Base-by-base conservation (phyloP, 2,329 filamentous ascomycete genomes). In the Venturia pyrina region DNA sequence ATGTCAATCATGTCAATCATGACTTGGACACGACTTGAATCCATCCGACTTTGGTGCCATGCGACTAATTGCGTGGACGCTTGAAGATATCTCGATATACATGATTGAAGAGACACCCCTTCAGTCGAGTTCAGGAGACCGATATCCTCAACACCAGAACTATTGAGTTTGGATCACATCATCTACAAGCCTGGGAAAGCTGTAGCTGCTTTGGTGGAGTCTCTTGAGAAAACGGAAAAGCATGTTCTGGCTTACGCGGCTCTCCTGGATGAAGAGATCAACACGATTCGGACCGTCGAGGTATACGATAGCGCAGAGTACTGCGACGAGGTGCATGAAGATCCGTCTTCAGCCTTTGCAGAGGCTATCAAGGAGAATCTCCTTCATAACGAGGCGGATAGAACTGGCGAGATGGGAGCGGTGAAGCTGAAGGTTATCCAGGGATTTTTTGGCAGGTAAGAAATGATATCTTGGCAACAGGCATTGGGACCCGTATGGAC, bases 381-480 rank as follows among this genome's bases (percentile, higher is more conserved):
- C 17, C 24, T 2, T 11, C 28, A 34, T n/a, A 62, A 8, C 19
- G 28, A 13, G 21, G 37, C 50, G 8, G 21, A 44, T n/a, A 46
- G 43, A 34, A 65, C 19, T 62, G 64, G 64, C 37, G 64, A n/a
- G n/a, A n/a, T 61, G 37, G 41, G n/a, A n/a, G 8, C 37, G 11
- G 57, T 50, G 32, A 65, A 65, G 40, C 56, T 65, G 19, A 46
- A 62, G 53, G 44, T 65, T 24, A 37, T 65, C 13, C 64, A 65
- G n/a, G 64, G 64, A 17, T 65, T 61, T 28, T 50, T 62, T 34
- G 41, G 37, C 4, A 34, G 56, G 43, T 62, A 62, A n/a, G 17
- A 41, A 32, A n/a, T n/a, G n/a, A n/a, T n/a, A n/a, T n/a, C n/a
- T n/a, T n/a, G n/a, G n/a, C n/a, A n/a, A n/a, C n/a, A n/a, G n/a